Base-by-base conservation (phyloP, 2,329 filamentous ascomycete species). In the Graphilbum ipis-grandicollis region DNA sequence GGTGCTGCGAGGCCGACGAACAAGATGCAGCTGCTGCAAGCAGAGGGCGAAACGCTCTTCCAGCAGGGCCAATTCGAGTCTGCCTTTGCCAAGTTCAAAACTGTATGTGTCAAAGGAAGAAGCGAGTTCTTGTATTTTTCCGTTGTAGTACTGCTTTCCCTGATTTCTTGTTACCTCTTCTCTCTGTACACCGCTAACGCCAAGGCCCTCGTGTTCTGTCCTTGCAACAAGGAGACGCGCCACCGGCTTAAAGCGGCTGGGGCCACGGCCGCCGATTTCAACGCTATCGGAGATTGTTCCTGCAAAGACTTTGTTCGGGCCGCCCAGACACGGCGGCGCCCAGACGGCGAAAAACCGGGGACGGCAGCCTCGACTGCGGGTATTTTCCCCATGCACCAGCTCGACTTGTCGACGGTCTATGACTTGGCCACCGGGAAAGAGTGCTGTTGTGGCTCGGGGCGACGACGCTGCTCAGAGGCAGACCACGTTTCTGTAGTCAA, bases 241-340 rank as follows among this genome's bases (percentile, higher is more conserved):
- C 35, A 28, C 13, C 34, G 39, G 31, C 40, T 41, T 19, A 22
- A 33, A 21, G 34, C 15, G 5, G 39, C 37, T 4, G 40, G 42
- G 7, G 42, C 26, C 8, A 6, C 43, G 5, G 15, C 42, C 13
- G 26, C 29, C 2, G 19, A 22, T 3, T 33, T 45, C 13, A 41
- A 44, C 23, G 41, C 43, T 3, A 9, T 44, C 4, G 39, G 39
- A 1, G 21, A 32, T 4, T 46, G 44, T 29, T 36, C 39, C 9
- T 46, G 44, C 31, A 42, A 42, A 5, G 39, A 46, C 35, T 43
- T 44, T 39, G 36, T 46, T 4, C 40, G 39, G 4, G 38, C 35
- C 1, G 44, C 44, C 9, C 35, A 39, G 33, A 42, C 22, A 14
- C 36, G 39, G 5, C 39, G 39, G 22, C 18, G 19, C 10, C 25